phyloP scores from a whole-genome alignment of 2,329 filamentous ascomycete species.

The Decorospora gaudefroyi region DNA sequence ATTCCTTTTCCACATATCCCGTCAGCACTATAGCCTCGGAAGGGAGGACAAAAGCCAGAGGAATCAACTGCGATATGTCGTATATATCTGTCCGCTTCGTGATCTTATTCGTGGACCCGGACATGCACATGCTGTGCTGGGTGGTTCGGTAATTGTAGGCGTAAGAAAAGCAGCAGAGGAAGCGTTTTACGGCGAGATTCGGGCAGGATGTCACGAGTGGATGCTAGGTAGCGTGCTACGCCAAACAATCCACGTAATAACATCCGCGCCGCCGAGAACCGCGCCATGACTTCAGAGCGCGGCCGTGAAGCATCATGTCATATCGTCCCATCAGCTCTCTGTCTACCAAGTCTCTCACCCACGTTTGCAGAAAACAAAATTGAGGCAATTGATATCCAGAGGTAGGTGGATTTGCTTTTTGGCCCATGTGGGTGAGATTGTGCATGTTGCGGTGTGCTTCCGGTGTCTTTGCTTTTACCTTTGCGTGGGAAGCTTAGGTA shows the following conservation, averaged over 20 bases:
- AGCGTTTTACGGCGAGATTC: slow-evolving; percentile 41
- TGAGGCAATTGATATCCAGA: slow-evolving; percentile 14
- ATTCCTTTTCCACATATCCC: slow-evolving; percentile 19
- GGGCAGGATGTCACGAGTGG: slow-evolving; percentile 25
- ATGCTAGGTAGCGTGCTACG: slow-evolving; percentile 16
- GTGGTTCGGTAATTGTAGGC: slow-evolving; percentile 34
- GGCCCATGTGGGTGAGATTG: background rate
- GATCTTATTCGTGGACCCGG: slow-evolving; percentile 30
- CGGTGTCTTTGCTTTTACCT: slow-evolving; percentile 13
- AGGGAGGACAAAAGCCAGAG: too few species aligned
- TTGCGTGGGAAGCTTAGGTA: slow-evolving; percentile 1
- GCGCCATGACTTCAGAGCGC: slow-evolving; percentile 44
- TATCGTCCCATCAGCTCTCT: background rate
- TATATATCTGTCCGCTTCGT: slow-evolving; percentile 1
- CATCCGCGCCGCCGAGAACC: slow-evolving; percentile 34
- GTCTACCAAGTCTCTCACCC: background rate
- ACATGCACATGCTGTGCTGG: slow-evolving; percentile 9
- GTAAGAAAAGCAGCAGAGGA: slow-evolving; percentile 17
- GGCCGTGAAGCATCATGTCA: slow-evolving; percentile 36
- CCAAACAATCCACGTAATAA: slow-evolving; percentile 18
- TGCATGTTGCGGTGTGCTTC: background rate
- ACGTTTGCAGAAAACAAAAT: slow-evolving; percentile 45
- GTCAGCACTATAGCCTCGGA: slow-evolving; percentile 25
- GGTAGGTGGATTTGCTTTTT: slow-evolving; percentile 8
- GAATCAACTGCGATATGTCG: slow-evolving; percentile 28